These are phyloP conservation scores for Apiotrichum akiyoshidainum DNA, from an alignment of 1,284 basidiomycete genomes.

Conservation along the genomic window DNA sequence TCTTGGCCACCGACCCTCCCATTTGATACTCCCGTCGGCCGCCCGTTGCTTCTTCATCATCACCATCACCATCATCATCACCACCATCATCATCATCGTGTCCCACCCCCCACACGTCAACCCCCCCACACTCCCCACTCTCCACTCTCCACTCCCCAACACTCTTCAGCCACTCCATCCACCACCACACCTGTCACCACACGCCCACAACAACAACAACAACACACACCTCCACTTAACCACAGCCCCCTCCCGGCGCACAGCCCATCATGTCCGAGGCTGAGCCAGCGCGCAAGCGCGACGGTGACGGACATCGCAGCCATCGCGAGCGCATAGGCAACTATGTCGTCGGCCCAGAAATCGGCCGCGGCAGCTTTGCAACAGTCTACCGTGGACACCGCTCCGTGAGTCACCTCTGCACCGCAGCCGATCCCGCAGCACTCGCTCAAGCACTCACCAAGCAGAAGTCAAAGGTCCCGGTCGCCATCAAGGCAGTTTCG, in stretches of 20 bases:
- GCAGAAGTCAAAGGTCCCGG: conserved; percentile 69
- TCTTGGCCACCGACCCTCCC: not conserved
- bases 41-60: not conserved
- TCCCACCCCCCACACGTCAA: not conserved
- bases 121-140: not conserved
- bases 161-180: no score
- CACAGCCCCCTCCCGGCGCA: not conserved
- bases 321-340: conserved; percentile 51
- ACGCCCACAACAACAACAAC: not conserved
- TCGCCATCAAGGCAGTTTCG: conserved; percentile 95
- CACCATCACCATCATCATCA: not conserved
- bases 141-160: not conserved
- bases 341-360: conserved; percentile 56
- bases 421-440: not conserved
- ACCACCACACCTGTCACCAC: not conserved
- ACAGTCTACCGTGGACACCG: conserved; percentile 93
- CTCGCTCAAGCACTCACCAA: not conserved
- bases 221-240: not conserved
- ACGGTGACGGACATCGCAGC: conserved; percentile 15
- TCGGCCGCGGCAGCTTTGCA: conserved; percentile 81
- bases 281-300: conserved; percentile 19
- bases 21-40: not conserved
- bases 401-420: conserved; percentile 58
- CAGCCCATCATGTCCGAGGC: conserved; percentile 14
- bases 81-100: not conserved